Base-by-base conservation (phyloP, 2,329 filamentous ascomycete species). In the Fusarium pseudocircinatum region DNA sequence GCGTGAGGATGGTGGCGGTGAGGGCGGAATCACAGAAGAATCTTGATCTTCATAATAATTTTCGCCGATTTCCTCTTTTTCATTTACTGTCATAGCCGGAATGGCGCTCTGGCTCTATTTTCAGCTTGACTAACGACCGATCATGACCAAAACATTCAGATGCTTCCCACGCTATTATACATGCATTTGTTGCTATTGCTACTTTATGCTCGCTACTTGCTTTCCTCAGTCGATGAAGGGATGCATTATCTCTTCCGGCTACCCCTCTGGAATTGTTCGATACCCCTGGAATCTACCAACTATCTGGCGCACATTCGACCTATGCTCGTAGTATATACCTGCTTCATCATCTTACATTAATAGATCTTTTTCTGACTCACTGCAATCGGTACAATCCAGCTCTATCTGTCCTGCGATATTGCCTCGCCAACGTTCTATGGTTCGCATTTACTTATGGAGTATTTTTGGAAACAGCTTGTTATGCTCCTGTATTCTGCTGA, bases 1-100 rank as follows among this genome's bases (percentile, higher is more conserved):
- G 96, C 90, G 96, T 68, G 96, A 98, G 77, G 91, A 93, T 74
- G 92, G 92, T 34, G 92, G 93, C 60, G 94, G 95, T 76, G 92
- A 93, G 72, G 88, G 85, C 28, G 87, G 88, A 50, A 91, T 91
- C 74, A 87, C 87, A 78, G 89, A 91, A 77, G 89, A 91, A 77
- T 84, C 89, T 16, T 91, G 82, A 64, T 40, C 43, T 37, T 30
- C 54, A 52, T 54, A 44, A 28, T 53, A 52, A 47, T 60, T 65
- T 53, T 64, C 59, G 37, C 37, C 64, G 42, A 69, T 63, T 63
- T 65, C 43, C 30, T 66, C 60, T 59, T 69, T 53, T 69, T 70
- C 60, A 60, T 68, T 70, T 50, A 69, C 44, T 32, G 30, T 66
- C 64, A 59, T 61, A 56, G 66, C 64, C 67, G 71, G 56, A 74